Base-by-base conservation (phyloP, 2,329 filamentous ascomycete genomes). In the Beauveria medogensis region DNA sequence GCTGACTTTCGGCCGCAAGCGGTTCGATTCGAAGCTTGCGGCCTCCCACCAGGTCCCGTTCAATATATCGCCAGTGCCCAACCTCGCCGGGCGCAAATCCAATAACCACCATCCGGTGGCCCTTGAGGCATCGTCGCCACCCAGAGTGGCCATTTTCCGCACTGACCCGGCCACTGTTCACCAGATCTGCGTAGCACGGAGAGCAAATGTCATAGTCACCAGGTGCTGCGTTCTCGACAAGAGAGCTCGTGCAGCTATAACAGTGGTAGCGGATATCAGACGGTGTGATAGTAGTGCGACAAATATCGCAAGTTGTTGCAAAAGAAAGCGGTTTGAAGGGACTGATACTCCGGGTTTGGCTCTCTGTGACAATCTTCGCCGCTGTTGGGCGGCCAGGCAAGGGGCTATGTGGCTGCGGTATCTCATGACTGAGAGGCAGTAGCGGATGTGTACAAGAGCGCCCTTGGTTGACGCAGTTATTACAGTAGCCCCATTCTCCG, bases 401-500 rank as follows among this genome's bases (percentile, higher is more conserved):
- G 43, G 73, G 69, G 34, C 56, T 57, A 64, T 65, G 65, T 5
- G 70, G 66, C 9, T 72, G 67, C 1, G 71, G 68, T 30, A 76
- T 72, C 50, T 83, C 79, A 65, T 91, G 88, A 1, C 86, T 83
- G 50, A 96, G 77, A 0, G 92, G 91, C 0, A 96, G 77, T 0
- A 97, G 79, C 7, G 89, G 81, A 69, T 97, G 93, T 0, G 87
- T 89, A 73, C 93, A 97, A 63, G 86, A 89, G 63, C 82, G 81
- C 18, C 91, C 92, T 71, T 88, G 86, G 62, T 93, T 92, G 34
- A 96, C 91, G 66, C 93, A 97, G 63, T 81, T 77, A 67, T 92
- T 91, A 74, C 93, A 97, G 71, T 91, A 97, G 0, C 93, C 93
- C 92, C 92, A 97, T 69, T 95, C 92, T 5, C 91, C 93, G 64